Percentiles rank a stretch among this genome's conserved stretches.
Evolutionary conservation across 2,329 filamentous ascomycete genomes (phyloP).

Genomic region (Fusarium transvaalense): DNA sequence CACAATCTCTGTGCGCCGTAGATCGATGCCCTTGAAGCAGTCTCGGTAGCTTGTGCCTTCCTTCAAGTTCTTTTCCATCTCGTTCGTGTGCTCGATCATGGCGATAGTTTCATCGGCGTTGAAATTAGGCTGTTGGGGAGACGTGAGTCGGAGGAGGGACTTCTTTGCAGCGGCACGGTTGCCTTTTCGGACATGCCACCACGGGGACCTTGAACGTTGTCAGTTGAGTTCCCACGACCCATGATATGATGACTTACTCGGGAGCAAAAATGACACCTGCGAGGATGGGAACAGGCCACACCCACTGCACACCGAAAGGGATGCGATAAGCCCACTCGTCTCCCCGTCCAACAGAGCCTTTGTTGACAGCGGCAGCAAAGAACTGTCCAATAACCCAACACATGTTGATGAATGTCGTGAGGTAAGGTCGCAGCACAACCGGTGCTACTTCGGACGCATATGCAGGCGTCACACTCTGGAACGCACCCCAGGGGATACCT

Average conservation of each 20-base stretch:
- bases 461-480: slow-evolving; percentile 64
- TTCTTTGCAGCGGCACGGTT: slow-evolving; percentile 56
- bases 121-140: slow-evolving; percentile 54
- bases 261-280: slow-evolving; percentile 61
- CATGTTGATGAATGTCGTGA: slow-evolving; percentile 68
- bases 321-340: slow-evolving; percentile 64
- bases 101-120: slow-evolving; percentile 63
- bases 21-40: slow-evolving; percentile 65
- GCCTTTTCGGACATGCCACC: slow-evolving; percentile 63
- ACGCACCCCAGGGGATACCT: slow-evolving; percentile 66
- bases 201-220: slow-evolving; percentile 57
- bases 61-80: slow-evolving; percentile 59
- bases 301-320: slow-evolving; percentile 66
- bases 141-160: slow-evolving; percentile 59
- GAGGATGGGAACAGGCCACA: slow-evolving; percentile 63
- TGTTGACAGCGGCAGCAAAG: slow-evolving; percentile 62
- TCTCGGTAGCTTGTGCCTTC: slow-evolving; percentile 61
- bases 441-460: slow-evolving; percentile 67
- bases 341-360: slow-evolving; percentile 54
- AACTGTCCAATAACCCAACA: slow-evolving; percentile 70
- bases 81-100: slow-evolving; percentile 67
- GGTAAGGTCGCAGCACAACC: slow-evolving; percentile 62
- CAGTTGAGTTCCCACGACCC: rapidly evolving
- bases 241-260: slow-evolving; percentile 52
- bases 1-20: slow-evolving; percentile 66